Conservation (phyloP, 306 rosid genomes). For the Inga laurina region DNA sequence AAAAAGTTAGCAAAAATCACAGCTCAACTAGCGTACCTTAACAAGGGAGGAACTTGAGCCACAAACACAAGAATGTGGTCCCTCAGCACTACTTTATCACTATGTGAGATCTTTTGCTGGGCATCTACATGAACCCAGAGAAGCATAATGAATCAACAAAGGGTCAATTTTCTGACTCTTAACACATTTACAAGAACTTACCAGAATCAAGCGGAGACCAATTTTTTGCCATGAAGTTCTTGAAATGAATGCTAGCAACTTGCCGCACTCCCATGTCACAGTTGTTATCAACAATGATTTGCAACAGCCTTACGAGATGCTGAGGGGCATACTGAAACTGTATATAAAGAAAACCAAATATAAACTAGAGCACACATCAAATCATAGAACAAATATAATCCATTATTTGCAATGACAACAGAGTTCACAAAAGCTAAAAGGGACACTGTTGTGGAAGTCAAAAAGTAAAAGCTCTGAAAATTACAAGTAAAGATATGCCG, state of each 20-base stretch:
- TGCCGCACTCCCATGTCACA: conserved; percentile 7
- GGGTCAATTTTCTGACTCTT: neutral
- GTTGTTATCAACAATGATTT: neutral
- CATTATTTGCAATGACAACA: neutral
- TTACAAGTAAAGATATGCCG: neutral
- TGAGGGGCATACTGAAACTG: conserved; percentile 9
- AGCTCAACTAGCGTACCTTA: neutral
- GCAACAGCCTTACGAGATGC: neutral
- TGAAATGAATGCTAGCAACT: conserved; percentile 6
- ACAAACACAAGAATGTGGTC: neutral
- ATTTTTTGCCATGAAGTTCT: neutral
- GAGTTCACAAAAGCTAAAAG: neutral
- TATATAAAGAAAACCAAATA: neutral
- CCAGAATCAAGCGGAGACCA: conserved; percentile 10
- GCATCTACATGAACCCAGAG: neutral
- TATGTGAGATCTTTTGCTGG: neutral
- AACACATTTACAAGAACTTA: neutral
- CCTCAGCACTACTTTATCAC: neutral
- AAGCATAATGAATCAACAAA: neutral
- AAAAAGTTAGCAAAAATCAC: neutral
- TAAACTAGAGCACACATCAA: neutral
- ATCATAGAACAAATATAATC: neutral
- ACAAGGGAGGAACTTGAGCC: neutral
- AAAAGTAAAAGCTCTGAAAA: neutral
- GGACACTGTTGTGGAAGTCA: neutral